Evolutionary conservation across 192 early-diverging fungal species (phyloP).

Genomic region (Entophlyctis helioformis): DNA sequence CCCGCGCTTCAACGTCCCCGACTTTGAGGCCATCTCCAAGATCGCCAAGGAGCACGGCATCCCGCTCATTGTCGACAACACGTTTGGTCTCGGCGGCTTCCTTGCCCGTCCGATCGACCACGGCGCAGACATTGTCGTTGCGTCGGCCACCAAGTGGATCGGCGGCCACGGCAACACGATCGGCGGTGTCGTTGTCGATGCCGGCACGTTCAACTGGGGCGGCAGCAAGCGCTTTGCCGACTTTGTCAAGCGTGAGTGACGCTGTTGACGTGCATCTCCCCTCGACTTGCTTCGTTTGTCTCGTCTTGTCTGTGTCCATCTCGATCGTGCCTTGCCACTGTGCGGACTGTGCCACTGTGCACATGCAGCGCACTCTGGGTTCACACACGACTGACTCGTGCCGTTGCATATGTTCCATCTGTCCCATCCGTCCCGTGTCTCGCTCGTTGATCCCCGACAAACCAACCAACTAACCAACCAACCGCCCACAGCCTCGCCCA

Average conservation of each 20-base stretch:
- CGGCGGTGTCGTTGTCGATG: slow-evolving; percentile 82
- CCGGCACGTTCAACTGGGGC: slow-evolving; percentile 78
- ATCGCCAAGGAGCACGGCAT: slow-evolving; percentile 71
- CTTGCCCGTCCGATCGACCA: slow-evolving; percentile 70
- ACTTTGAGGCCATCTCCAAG: slow-evolving; percentile 71
- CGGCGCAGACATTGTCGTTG: slow-evolving; percentile 92
- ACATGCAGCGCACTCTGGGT: no score
- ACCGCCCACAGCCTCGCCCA: no score
- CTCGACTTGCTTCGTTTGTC: no score
- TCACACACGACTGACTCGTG: no score
- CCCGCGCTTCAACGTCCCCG: slow-evolving; percentile 79
- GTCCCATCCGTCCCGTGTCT: no score
- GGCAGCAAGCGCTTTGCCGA: slow-evolving; percentile 80
- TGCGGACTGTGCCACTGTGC: no score
- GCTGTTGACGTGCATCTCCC: no score
- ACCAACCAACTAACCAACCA: no score
- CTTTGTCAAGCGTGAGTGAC: slow-evolving; percentile 84
- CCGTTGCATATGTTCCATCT: no score
- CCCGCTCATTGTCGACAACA: slow-evolving; percentile 93
- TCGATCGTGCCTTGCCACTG: no score
- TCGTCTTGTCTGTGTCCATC: no score
- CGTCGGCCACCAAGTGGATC: slow-evolving; percentile 90
- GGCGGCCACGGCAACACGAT: slow-evolving; percentile 83
- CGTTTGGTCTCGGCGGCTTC: slow-evolving; percentile 86
- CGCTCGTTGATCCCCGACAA: no score